phyloP scores from a whole-genome alignment of 2,329 filamentous ascomycete genomes.

The Scleromitrula shiraiana region DNA sequence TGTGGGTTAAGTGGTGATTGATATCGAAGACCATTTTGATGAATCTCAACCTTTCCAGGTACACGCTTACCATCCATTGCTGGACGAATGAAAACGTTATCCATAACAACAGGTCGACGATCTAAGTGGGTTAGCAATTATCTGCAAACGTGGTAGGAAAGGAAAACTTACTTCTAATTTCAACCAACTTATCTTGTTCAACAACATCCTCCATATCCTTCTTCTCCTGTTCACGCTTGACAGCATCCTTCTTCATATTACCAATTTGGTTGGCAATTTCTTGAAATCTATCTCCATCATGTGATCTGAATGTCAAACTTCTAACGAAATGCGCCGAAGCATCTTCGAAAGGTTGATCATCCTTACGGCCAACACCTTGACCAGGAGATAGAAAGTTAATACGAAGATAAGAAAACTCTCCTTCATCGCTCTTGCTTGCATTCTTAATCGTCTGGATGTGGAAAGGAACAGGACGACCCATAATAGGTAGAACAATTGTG shows the following conservation, averaged over 20 bases:
- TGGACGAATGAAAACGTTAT: constrained; percentile 92
- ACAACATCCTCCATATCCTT: constrained; percentile 99
- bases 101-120: constrained; percentile 80
- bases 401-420: constrained; percentile 85
- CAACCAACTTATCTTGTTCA: constrained; percentile 93
- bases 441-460: constrained; percentile 99
- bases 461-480: constrained; percentile 95
- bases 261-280: constrained; percentile 90
- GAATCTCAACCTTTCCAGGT: constrained; percentile 91
- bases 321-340: constrained; percentile 91
- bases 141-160: constrained; percentile 32
- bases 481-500: constrained; percentile 88
- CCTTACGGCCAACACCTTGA: constrained; percentile 92
- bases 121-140: constrained; percentile 41
- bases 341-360: constrained; percentile 97
- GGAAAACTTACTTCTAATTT: constrained; percentile 70
- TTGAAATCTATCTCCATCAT: constrained; percentile 78
- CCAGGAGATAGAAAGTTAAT: constrained; percentile 97
- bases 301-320: constrained; percentile 89
- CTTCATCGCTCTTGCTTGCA: constrained; percentile 93
- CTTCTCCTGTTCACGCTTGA: constrained; percentile 94
- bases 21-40: constrained; percentile 98
- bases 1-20: constrained; percentile 71
- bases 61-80: constrained; percentile 96
- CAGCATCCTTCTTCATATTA: constrained; percentile 87